Percentiles rank a stretch among this genome's conserved stretches.
Evolutionary conservation across 805 yeast genomes (phyloP).

Genomic region (Kodamaea hsintzibuensis): DNA sequence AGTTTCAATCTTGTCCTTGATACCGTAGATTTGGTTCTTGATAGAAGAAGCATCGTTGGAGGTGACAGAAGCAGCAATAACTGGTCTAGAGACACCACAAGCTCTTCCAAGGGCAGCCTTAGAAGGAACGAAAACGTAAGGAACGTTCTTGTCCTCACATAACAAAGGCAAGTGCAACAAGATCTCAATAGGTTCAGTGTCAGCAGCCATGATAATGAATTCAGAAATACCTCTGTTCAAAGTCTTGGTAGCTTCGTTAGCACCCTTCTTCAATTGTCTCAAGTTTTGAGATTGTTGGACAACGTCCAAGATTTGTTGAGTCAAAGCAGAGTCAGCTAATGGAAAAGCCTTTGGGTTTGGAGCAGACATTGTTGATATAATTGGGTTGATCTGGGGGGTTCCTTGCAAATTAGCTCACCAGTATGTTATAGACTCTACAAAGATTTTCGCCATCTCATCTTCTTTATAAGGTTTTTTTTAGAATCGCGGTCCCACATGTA

Average conservation of each 20-base stretch:
- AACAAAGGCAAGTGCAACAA: conserved; percentile 94
- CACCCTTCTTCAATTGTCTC: conserved; percentile 99
- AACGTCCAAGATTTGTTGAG: conserved; percentile 96
- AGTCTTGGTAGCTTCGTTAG: conserved; percentile 99
- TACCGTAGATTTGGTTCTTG: conserved; percentile 94
- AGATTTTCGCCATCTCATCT: conserved; percentile 9
- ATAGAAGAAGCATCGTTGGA: conserved; percentile 97
- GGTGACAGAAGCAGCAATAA: conserved; percentile 97
- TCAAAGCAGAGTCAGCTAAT: conserved; percentile 90
- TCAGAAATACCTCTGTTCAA: conserved; percentile 99
- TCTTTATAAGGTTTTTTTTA: conserved; percentile 5
- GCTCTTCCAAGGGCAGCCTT: conserved; percentile 99
- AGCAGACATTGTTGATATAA: conserved; percentile 61
- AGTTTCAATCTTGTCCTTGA: conserved; percentile 99
- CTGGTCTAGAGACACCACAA: conserved; percentile 99
- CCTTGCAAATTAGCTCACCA: conserved; percentile 35
- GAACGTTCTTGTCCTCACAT: conserved; percentile 99
- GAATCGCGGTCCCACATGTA: conserved; percentile 1
- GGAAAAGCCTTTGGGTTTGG: conserved; percentile 99
- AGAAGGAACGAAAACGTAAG: conserved; percentile 98
- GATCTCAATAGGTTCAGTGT: conserved; percentile 98
- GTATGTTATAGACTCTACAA: conserved; percentile 10
- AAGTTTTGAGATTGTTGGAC: conserved; percentile 97
- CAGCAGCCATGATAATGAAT: conserved; percentile 99
- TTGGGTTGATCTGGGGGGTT: conserved; percentile 16